Evolutionary conservation across 1,139 yeast genomes (phyloP), one percentile per base, ranked within the genome.

Genomic region (Kurtzmaniella quercitrusa): DNA sequence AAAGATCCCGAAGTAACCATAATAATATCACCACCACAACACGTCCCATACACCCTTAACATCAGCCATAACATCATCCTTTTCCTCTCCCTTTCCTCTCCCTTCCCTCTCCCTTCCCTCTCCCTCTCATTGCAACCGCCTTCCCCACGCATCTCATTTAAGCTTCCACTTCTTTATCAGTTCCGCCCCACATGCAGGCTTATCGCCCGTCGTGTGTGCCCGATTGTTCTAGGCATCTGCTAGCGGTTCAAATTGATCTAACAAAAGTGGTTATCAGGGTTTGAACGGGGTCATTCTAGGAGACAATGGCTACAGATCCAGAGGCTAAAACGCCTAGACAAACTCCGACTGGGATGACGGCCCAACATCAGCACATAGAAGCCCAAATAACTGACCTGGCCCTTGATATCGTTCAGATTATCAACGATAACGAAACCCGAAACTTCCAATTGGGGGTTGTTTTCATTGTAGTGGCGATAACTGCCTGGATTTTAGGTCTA

Each of bases 401-500:
- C 0, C 56, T 54, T 9, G 74, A 74, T 40, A 68, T 75, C 11
- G 62, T 74, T 2, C 74, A 69, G 34, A 62, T 74, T 37, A 76
- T 77, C 56, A 71, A 73, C 43, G 62, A 66, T 19, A 70, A 72
- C 39, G 82, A 77, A 48, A 58, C 63, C 25, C 57, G 53, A 37
- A 71, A 70, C 47, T 77, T 71, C 63, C 53, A 60, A 17, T 54
- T 65, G 19, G 83, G 83, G 1, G 57, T 75, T 9, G 37, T 68
- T 3, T 59, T 75, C 33, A 58, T 78, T 23, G 53, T 69, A 3
- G 44, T 73, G 2, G 73, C 77, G 0, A 63, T 78, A 3, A 45
- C 59, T 5, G 63, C 78, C 0, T 77, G 82, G 81, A 66, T 78
- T 37, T 45, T 65, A 1, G 79, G 81, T 0, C 60, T 75, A 16